These are phyloP conservation scores for Silene coronaria DNA, from an alignment of 179 eudicot genomes.

Conservation along the genomic window DNA sequence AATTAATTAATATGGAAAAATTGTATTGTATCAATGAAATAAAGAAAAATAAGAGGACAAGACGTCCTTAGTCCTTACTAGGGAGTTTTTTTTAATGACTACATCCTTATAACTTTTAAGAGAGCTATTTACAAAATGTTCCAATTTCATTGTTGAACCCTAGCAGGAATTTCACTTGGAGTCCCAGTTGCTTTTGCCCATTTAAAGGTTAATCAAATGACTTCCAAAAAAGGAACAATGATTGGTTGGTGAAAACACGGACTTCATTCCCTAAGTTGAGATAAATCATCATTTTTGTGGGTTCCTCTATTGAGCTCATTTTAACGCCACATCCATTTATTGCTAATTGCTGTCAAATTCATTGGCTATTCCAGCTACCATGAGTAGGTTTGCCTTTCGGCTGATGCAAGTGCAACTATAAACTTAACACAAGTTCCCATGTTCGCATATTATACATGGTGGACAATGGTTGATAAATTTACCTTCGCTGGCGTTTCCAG, in stretches of 20 bases:
- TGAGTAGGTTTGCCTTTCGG: not conserved
- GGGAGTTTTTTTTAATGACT: not conserved
- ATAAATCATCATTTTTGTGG: not conserved
- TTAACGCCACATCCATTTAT: not conserved
- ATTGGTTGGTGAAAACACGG: not conserved
- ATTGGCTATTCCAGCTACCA: not conserved
- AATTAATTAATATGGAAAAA: not conserved
- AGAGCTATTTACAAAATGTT: not conserved
- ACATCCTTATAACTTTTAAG: too few species aligned
- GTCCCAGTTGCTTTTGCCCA: not conserved
- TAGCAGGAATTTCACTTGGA: not conserved
- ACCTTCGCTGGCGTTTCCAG: not conserved
- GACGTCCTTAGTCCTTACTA: not conserved
- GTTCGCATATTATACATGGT: too few species aligned
- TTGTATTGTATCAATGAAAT: not conserved
- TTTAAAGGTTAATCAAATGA: too few species aligned
- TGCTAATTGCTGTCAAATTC: not conserved
- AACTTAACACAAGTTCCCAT: not conserved
- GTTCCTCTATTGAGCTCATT: not conserved
- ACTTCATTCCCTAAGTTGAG: not conserved
- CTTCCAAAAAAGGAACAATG: not conserved
- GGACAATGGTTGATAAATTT: not conserved
- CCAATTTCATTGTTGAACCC: not conserved
- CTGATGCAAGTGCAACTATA: not conserved
- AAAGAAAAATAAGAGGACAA: not conserved